These are phyloP conservation scores for Rosa lucieae DNA, from an alignment of 306 rosid species.

Conservation along the genomic window DNA sequence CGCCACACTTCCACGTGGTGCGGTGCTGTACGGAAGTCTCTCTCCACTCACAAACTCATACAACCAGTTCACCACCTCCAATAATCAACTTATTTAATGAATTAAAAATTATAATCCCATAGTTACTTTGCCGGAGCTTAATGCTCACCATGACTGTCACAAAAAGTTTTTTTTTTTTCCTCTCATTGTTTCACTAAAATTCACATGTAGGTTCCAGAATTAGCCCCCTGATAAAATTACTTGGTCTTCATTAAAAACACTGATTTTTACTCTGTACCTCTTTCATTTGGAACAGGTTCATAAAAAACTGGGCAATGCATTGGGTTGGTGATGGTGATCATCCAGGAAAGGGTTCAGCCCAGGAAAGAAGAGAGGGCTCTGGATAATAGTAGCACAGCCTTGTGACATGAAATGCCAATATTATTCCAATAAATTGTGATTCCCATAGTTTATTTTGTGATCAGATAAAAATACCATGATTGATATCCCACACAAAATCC, in stretches of 20 bases:
- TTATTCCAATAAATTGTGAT: not conserved
- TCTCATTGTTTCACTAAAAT: not conserved
- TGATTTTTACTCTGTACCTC: not conserved
- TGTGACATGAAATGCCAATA: conserved; percentile 7
- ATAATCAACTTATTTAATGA: not conserved
- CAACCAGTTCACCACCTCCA: not conserved
- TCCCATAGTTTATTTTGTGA: not conserved
- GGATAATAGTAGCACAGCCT: not conserved
- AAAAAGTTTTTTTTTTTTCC: not conserved
- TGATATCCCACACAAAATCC: not conserved
- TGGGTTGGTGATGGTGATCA: not conserved
- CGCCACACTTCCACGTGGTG: too few species aligned
- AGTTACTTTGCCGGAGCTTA: not conserved
- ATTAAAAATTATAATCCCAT: not conserved
- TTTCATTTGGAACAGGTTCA: not conserved
- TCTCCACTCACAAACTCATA: not conserved
- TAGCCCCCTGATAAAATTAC: not conserved
- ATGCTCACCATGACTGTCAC: not conserved
- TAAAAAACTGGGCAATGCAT: not conserved
- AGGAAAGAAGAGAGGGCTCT: not conserved
- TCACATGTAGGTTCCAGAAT: not conserved
- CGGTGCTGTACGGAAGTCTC: too few species aligned
- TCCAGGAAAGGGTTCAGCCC: not conserved
- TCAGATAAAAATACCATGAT: not conserved
- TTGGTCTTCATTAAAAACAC: not conserved